Evolutionary conservation across 1,284 basidiomycete genomes (phyloP).

Genomic region (Neotropicomus parvogracilis): DNA sequence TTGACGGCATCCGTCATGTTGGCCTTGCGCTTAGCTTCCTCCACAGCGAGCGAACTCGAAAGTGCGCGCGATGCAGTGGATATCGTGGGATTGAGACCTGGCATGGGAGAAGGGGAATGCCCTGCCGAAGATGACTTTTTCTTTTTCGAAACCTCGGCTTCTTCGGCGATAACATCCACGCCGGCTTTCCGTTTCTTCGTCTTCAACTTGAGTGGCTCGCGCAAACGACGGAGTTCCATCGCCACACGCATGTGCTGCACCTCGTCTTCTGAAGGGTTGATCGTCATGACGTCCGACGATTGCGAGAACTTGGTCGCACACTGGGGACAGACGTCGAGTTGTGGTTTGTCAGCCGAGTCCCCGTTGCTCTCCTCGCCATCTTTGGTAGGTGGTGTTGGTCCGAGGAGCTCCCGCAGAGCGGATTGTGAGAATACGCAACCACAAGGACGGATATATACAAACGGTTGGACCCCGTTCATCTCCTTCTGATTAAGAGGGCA

Average conservation of each 20-base stretch:
- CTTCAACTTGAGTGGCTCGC: conserved; percentile 53
- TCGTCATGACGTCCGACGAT: conserved; percentile 47
- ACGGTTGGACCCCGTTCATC: conserved; percentile 88
- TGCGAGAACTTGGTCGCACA: conserved; percentile 67
- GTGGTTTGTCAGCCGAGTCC: conserved; percentile 22
- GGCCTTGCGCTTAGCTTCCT: conserved; percentile 72
- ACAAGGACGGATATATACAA: conserved; percentile 81
- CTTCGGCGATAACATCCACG: conserved; percentile 34
- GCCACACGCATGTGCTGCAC: conserved; percentile 49
- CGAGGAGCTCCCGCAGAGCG: conserved; percentile 62
- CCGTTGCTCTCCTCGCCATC: conserved; percentile 20
- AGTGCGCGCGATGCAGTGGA: conserved; percentile 60
- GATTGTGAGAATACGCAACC: conserved; percentile 86
- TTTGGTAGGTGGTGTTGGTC: conserved; percentile 33
- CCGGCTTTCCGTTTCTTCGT: conserved; percentile 66
- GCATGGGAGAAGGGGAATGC: conserved; percentile 25
- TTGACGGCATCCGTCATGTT: conserved; percentile 73
- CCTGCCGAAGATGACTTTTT: conserved; percentile 37
- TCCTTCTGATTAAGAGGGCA: conserved; percentile 90
- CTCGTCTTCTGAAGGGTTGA: conserved; percentile 66
- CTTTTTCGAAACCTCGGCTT: conserved; percentile 36
- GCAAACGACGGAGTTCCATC: conserved; percentile 53
- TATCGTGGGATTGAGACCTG: conserved; percentile 50
- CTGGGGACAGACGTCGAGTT: conserved; percentile 66
- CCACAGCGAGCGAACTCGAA: conserved; percentile 58